Evolutionary conservation across 768 basidiomycete genomes (phyloP).

Genomic region (Daedalea quercina): DNA sequence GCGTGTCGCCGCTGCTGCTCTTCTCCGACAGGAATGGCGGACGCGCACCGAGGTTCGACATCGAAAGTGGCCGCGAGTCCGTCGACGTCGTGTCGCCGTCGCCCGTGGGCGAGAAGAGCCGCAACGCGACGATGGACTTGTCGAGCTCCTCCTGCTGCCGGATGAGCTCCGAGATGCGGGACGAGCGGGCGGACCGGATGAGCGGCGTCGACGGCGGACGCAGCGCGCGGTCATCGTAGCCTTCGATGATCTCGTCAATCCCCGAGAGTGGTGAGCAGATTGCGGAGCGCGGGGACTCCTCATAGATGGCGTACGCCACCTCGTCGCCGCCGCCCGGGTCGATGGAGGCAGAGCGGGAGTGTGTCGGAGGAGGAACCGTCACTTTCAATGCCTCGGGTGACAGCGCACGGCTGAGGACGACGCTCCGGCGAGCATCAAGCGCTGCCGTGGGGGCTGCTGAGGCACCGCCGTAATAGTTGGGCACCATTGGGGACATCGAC

Average conservation of each 20-base stretch:
- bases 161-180: slow-evolving; percentile 34
- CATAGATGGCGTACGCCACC: background rate
- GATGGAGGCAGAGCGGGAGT: background rate
- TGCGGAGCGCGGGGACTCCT: background rate
- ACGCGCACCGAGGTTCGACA: no score
- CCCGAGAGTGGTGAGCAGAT: slow-evolving; percentile 40
- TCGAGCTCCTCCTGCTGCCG: slow-evolving; percentile 62
- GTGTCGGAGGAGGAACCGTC: background rate
- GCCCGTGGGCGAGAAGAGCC: slow-evolving; percentile 27
- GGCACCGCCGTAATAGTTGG: background rate
- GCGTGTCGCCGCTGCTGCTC: slow-evolving; percentile 1
- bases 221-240: background rate
- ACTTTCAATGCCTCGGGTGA: background rate
- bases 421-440: background rate
- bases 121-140: slow-evolving; percentile 53
- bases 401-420: background rate
- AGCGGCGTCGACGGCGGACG: slow-evolving; percentile 2
- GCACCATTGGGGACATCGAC: background rate
- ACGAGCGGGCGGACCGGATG: slow-evolving; percentile 17
- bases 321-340: background rate
- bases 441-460: background rate
- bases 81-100: background rate
- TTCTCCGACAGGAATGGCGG: background rate
- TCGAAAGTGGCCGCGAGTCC: background rate
- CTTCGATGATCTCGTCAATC: slow-evolving; percentile 29